These are phyloP conservation scores for Kurtzmaniella cleridarum DNA, from an alignment of 805 yeast genomes.

Conservation along the genomic window DNA sequence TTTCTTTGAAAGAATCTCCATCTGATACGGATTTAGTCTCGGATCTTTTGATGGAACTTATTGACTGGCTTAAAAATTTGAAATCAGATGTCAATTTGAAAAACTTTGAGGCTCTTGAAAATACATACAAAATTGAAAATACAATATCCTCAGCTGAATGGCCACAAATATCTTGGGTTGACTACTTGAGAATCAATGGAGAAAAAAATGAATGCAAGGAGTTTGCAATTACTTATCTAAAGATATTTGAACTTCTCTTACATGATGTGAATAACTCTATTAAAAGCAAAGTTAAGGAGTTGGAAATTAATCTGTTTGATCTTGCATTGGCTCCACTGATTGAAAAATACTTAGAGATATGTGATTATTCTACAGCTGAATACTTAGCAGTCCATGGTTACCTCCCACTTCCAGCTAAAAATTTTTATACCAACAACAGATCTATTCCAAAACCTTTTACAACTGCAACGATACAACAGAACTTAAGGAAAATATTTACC, in stretches of 20 bases:
- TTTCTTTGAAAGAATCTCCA: slow-evolving; percentile 11
- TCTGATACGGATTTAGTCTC: background rate
- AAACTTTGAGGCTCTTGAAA: slow-evolving; percentile 21
- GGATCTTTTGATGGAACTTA: slow-evolving; percentile 4
- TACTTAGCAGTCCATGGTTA: slow-evolving; percentile 16
- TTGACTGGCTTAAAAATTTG: background rate
- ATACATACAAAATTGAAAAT: slow-evolving; percentile 26
- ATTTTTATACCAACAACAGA: slow-evolving; percentile 10
- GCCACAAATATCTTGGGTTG: slow-evolving; percentile 37
- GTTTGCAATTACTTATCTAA: slow-evolving; percentile 24
- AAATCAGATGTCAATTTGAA: slow-evolving; percentile 5
- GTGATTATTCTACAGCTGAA: slow-evolving; percentile 34
- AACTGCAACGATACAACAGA: slow-evolving; percentile 2
- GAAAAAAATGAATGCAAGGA: slow-evolving; percentile 22
- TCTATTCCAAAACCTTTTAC: background rate
- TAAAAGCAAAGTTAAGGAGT: background rate
- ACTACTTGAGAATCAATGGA: slow-evolving; percentile 22
- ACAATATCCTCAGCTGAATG: slow-evolving; percentile 21
- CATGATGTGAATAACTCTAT: background rate
- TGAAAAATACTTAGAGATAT: slow-evolving; percentile 1
- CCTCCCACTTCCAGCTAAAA: slow-evolving; percentile 16
- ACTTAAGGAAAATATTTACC: slow-evolving; percentile 13
- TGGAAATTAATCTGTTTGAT: background rate
- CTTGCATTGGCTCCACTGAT: background rate
- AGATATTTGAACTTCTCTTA: slow-evolving; percentile 28